Conservation (phyloP, 2,329 filamentous ascomycete genomes). For the Colletotrichum spinosum region DNA sequence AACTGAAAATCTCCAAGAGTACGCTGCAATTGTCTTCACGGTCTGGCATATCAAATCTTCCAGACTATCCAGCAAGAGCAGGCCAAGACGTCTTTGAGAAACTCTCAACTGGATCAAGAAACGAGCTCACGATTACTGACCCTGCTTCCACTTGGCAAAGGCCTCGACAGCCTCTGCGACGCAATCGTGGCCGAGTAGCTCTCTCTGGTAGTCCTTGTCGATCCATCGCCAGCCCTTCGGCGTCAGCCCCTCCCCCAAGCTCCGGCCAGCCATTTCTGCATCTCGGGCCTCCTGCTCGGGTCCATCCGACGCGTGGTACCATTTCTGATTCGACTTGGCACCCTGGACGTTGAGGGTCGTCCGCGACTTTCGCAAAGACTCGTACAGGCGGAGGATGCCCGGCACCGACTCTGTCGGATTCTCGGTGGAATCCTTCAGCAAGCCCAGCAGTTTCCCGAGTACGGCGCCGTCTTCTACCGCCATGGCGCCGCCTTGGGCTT, state of each 20-base stretch:
- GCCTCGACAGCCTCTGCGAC: constrained; percentile 16
- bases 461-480: constrained; percentile 42
- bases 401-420: background rate
- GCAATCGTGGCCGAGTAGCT: background rate
- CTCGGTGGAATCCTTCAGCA: background rate
- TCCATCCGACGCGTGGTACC: constrained; percentile 28
- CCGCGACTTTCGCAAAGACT: constrained; percentile 4
- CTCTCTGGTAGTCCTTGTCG: constrained; percentile 3
- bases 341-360: constrained; percentile 17
- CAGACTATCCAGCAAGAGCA: too few relatives aligned
- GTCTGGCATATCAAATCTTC: too few relatives aligned
- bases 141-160: background rate
- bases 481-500: constrained; percentile 43
- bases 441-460: constrained; percentile 44
- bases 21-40: too few relatives aligned
- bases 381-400: constrained; percentile 17
- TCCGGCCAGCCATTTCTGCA: constrained; percentile 10
- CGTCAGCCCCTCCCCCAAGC: background rate
- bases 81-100: too few relatives aligned
- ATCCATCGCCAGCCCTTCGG: constrained; percentile 22
- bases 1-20: too few relatives aligned
- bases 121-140: background rate
- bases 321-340: constrained; percentile 19
- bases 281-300: constrained; percentile 28
- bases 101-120: too few relatives aligned